Evolutionary conservation across 192 early-diverging fungal genomes (phyloP).

Genomic region (Backusella luteola): DNA sequence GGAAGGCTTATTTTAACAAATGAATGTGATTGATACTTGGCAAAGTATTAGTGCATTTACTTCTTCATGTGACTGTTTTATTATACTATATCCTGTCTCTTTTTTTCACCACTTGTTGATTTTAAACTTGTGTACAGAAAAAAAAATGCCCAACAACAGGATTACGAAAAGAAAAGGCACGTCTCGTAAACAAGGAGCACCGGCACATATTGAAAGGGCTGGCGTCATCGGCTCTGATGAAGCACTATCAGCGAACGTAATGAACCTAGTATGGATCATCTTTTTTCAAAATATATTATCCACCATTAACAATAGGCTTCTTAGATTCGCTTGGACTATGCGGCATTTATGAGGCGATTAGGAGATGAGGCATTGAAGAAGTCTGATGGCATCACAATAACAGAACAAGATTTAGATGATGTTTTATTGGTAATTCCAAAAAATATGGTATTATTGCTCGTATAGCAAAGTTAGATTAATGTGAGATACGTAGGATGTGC

Average conservation of each 20-base stretch:
- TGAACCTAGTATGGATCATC: neutral
- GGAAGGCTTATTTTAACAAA: too few relatives aligned
- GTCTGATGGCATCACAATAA: neutral
- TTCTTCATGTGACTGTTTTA: too few relatives aligned
- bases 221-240: neutral
- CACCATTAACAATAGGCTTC: neutral
- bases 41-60: too few relatives aligned
- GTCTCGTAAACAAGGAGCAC: too few relatives aligned
- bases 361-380: neutral
- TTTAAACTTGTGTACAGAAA: too few relatives aligned
- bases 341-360: conserved; percentile 4
- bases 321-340: conserved; percentile 18
- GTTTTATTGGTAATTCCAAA: neutral
- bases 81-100: too few relatives aligned
- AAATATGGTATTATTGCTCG: neutral
- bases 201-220: too few relatives aligned
- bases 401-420: neutral
- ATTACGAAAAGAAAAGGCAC: too few relatives aligned
- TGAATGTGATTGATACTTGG: too few relatives aligned
- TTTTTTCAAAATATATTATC: neutral
- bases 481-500: neutral
- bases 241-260: neutral
- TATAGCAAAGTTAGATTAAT: neutral
- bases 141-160: too few relatives aligned
- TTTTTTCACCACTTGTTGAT: too few relatives aligned